Percentiles rank a stretch among this genome's conserved stretches.
Conservation (phyloP, 257 asterid species). For the Solanum neorickii region DNA sequence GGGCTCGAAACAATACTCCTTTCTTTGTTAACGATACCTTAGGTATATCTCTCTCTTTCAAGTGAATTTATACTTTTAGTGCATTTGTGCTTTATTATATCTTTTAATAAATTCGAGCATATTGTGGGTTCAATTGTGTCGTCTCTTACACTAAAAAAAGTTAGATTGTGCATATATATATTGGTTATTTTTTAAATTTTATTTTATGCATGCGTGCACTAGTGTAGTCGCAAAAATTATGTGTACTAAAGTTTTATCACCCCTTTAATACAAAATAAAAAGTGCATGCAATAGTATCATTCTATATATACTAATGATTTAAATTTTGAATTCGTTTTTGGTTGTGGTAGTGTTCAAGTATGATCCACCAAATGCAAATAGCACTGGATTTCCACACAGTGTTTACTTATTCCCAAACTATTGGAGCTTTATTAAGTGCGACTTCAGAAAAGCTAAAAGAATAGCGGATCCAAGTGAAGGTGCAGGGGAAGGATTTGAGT, state of each 20-base stretch:
- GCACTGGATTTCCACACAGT: conserved; percentile 33
- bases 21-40: conserved; percentile 50
- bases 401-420: conserved; percentile 44
- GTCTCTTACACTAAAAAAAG: neutral
- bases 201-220: neutral
- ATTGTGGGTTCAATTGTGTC: neutral
- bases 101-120: neutral
- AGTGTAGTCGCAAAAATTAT: neutral
- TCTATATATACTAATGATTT: neutral
- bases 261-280: neutral
- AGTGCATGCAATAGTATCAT: neutral
- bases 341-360: conserved; percentile 49
- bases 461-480: conserved; percentile 40
- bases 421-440: conserved; percentile 48
- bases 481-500: conserved; percentile 49
- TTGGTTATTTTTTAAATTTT: neutral
- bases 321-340: neutral
- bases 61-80: neutral
- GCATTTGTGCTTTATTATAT: neutral
- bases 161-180: neutral
- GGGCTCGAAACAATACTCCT: conserved; percentile 51
- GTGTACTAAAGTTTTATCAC: neutral
- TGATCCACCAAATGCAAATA: conserved; percentile 53
- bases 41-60: conserved; percentile 16
- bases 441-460: conserved; percentile 37